Conservation (phyloP, 805 yeast species). For the Yamadazyma endophytica region DNA sequence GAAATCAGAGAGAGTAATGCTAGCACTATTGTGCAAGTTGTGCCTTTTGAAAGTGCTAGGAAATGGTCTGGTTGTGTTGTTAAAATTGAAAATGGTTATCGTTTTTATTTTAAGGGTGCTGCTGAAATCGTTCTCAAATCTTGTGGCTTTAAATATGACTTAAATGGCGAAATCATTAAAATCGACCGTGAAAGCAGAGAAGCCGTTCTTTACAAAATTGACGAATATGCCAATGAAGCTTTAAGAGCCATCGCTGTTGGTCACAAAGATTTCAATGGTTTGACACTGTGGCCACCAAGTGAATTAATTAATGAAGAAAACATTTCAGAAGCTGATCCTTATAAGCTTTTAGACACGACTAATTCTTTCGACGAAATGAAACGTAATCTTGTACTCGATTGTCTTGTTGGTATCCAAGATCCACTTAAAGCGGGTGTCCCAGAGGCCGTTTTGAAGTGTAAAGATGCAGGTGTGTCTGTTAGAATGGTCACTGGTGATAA, state of each 20-base stretch:
- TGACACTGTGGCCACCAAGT: constrained; percentile 66
- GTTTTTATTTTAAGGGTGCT: constrained; percentile 86
- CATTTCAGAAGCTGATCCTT: constrained; percentile 22
- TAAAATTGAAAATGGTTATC: constrained; percentile 43
- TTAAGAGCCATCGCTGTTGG: constrained; percentile 87
- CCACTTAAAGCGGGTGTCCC: constrained; percentile 88
- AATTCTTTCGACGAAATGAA: constrained; percentile 19
- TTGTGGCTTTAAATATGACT: constrained; percentile 43
- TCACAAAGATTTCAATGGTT: constrained; percentile 60
- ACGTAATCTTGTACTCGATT: constrained; percentile 50
- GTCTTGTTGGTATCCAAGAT: constrained; percentile 90
- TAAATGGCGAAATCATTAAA: constrained; percentile 18
- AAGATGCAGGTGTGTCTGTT: constrained; percentile 87
- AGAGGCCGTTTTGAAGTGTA: constrained; percentile 84
- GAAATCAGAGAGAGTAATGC: constrained; percentile 21
- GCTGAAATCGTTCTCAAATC: constrained; percentile 76
- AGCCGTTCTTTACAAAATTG: constrained; percentile 30
- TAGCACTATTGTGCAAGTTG: constrained; percentile 53
- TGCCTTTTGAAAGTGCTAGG: constrained; percentile 89
- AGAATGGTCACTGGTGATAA: constrained; percentile 99
- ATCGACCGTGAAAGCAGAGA: constrained; percentile 27
- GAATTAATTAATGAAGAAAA: constrained; percentile 25
- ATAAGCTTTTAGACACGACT: constrained; percentile 20
- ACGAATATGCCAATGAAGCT: constrained; percentile 68
- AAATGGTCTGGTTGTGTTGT: constrained; percentile 89